Evolutionary conservation across 2,329 filamentous ascomycete species (phyloP), one percentile per base, ranked within the genome.

Genomic region (Paecilomyces dactylethromorphus): DNA sequence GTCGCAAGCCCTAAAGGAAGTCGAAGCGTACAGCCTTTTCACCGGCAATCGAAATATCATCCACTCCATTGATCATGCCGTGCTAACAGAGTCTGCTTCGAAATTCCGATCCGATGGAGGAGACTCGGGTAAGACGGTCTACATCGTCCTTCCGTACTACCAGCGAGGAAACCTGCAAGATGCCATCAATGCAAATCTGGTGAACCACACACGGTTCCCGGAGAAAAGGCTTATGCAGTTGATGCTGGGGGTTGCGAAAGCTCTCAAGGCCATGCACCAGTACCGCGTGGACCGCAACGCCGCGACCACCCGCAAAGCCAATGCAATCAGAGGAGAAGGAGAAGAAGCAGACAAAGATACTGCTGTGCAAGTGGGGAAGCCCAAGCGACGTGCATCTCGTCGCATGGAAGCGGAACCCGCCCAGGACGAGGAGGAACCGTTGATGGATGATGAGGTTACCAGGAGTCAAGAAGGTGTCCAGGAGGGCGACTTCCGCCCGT

Each of bases 101-200:
- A 78, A 77, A 56, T 79, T 79, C 62, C 80, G 81, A 65, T 79
- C 78, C 58, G 84, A 85, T 66, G 84, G 85, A 62, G 81, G 77
- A 55, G 76, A 78, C 32, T 81, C 87, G 1, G 84, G 85, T 62
- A 97, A 97, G 80, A 97, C 93, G 0, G 94, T 97, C 56, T 99
- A 99, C 75, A 94, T 99, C 62, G 81, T 99, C 51, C 82, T 99
- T 21, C 94, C 94, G 12, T 99, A 97, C 79, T 99, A 97, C 79
- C 83, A 92, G 68, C 84, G 93, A 64, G 94, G 94, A 13, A 99
- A 99, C 74, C 82, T 99, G 39, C 94, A 99, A 78, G 94, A 99
- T 77, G 89, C 95, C 71, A 97, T 99, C 81, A 99, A 99, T 75
- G 93, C 94, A 63, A 99, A 99, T 76, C 81, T 97, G 57, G 93